phyloP scores from a whole-genome alignment of 2,329 filamentous ascomycete genomes.

The Cordyceps fumosorosea region DNA sequence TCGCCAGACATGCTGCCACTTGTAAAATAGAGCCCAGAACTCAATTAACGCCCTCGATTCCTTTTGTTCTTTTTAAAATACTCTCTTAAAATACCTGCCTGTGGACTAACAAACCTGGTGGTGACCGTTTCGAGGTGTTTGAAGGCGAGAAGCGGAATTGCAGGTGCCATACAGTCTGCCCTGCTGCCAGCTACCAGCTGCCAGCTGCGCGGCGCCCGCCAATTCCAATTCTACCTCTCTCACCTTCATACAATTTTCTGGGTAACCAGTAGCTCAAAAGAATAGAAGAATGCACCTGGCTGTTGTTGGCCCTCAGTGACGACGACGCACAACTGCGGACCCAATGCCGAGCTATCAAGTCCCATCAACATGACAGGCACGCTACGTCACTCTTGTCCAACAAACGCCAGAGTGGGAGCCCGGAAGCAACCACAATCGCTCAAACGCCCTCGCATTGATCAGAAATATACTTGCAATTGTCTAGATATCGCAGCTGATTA shows the following conservation, averaged over 20 bases:
- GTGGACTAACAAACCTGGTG: not conserved
- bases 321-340: not conserved
- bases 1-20: slow-evolving; percentile 46
- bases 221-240: too few relatives aligned
- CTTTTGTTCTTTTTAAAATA: slow-evolving; percentile 39
- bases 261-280: too few relatives aligned
- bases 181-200: too few relatives aligned
- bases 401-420: not conserved
- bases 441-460: not conserved
- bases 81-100: slow-evolving; percentile 16
- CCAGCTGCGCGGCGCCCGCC: too few relatives aligned
- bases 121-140: not conserved
- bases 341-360: not conserved
- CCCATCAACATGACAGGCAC: not conserved
- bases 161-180: too few relatives aligned
- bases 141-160: too few relatives aligned
- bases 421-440: not conserved
- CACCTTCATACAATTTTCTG: too few relatives aligned
- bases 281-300: too few relatives aligned
- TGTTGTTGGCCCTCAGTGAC: not conserved
- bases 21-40: slow-evolving; percentile 59
- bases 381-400: not conserved
- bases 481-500: not conserved
- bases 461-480: not conserved
- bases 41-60: slow-evolving; percentile 56